Evolutionary conservation across 177 flowering plant genomes (phyloP), one percentile per base, ranked within the genome.

Genomic region (Vitis hybrid): DNA sequence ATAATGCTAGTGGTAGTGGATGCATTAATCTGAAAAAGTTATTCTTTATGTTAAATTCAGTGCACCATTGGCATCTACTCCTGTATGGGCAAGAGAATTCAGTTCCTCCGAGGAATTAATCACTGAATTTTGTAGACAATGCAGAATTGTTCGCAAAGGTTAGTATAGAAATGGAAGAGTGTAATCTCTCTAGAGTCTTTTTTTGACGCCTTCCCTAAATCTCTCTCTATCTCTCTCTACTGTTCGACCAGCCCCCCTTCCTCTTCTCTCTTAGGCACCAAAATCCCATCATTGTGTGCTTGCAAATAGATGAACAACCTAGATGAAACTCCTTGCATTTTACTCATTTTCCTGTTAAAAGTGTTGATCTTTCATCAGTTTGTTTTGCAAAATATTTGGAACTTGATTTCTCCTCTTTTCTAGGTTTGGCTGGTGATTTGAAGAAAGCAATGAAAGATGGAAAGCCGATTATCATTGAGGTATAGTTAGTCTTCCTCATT

Each of bases 401-500:
- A 35, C 41, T 35, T 35, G 7, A 35, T 35, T 35, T 35, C 41
- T 35, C 7, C 61, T 71, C 32, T 68, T 67, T 76, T 49, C 10
- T 77, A 91, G 99, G 99, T 77, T 83, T 95, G 88, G 97, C 97
- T 70, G 98, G 99, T 76, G 99, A 95, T 80, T 76, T 95, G 80
- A 95, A 91, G 90, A 95, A 95, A 79, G 99, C 99, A 74, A 90
- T 90, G 97, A 93, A 95, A 86, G 99, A 95, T 84, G 99, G 99
- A 56, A 95, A 95, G 66, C 97, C 99, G 66, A 91, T 95, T 64
- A 95, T 95, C 71, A 95, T 95, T 80, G 99, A 95, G 98, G 99
- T 93, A 73, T 61, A 71, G 15, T 74, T 55, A 59, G 49, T 67
- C 35, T 49, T 17, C 11, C 4, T 9, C 24, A 21, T 21, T 21